Conservation (phyloP, 2,329 filamentous ascomycete genomes). For the Alternaria triticimaculans region DNA sequence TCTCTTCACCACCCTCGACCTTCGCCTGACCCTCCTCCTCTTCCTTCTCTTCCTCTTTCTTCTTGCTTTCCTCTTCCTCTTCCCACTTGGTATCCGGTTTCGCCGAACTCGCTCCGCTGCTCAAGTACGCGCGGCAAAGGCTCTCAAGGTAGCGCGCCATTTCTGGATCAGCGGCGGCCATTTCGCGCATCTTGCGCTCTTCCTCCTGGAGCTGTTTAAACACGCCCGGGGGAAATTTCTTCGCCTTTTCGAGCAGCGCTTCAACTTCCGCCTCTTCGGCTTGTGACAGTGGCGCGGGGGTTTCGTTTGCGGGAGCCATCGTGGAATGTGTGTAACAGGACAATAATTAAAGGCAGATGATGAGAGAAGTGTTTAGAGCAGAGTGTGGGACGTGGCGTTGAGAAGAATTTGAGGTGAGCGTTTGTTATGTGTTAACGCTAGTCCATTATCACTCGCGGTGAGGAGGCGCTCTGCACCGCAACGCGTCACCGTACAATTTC, state of each 20-base stretch:
- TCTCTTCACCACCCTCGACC: too few relatives aligned
- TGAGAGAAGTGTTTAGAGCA: not conserved
- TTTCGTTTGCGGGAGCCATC: not conserved
- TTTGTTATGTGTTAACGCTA: not conserved
- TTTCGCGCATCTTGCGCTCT: not conserved
- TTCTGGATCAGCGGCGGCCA: not conserved
- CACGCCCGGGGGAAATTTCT: not conserved
- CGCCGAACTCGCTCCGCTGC: not conserved
- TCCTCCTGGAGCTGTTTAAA: not conserved
- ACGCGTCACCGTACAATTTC: not conserved
- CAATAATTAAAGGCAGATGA: not conserved
- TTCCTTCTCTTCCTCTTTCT: not conserved
- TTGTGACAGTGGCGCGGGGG: too few relatives aligned
- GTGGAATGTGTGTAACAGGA: not conserved
- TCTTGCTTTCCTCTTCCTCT: not conserved
- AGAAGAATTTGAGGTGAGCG: not conserved
- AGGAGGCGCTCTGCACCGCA: not conserved
- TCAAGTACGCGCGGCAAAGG: not conserved
- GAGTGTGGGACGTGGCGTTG: not conserved
- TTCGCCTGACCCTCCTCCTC: too few relatives aligned
- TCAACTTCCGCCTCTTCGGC: not conserved
- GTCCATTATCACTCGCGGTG: not conserved
- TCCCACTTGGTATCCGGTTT: not conserved
- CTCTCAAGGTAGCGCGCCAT: not conserved
- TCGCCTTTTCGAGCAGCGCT: not conserved